Evolutionary conservation across 73 alveolate genomes (phyloP), one percentile per base, ranked within the genome.

Genomic region (Paramecium pentaurelia): DNA sequence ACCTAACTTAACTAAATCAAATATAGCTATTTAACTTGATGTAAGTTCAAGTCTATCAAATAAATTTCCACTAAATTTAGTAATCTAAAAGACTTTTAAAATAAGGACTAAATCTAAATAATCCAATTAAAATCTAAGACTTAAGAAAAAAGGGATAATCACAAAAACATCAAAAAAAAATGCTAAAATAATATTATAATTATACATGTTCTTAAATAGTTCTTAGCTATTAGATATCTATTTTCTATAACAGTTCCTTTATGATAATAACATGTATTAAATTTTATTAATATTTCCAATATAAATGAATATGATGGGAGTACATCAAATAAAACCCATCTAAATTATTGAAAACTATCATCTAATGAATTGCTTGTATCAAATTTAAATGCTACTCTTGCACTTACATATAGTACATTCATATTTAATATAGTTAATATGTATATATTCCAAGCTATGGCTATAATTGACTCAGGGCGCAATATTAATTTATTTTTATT

Each of bases 1-100:
- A 4, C 91, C 71, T 27, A 80, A 47, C 14, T 80, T 80, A 14
- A 49, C 49, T 28, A 80, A 80, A 80, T 80, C 91, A 8, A 80
- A 80, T 44, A 80, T 44, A 0, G 91, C 91, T 0, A 80, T 80
- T 80, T 80, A 47, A 80, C 30, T 80, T 8, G 71, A 10, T 80
- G 91, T n/a, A 18, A 80, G 30, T 80, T 80, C 91, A 44, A 80
- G 27, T 80, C 91, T 80, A 45, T 80, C 91, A 27, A 49, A 80
- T 16, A 80, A 47, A 27, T 22, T 80, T 20, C 91, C 91, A 27
- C 64, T 32, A 27, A 80, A 80, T 49, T 80, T 80, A 11, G 27
- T 44, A 9, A 80, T 80, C 34, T 80, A 44, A 80, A 80, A 80
- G 10, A 80, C 91, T 25, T 80, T 80, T 44, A 80, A 12, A 12